Evolutionary conservation across 1,284 basidiomycete species (phyloP).

Genomic region (Ustilago xerochloae): DNA sequence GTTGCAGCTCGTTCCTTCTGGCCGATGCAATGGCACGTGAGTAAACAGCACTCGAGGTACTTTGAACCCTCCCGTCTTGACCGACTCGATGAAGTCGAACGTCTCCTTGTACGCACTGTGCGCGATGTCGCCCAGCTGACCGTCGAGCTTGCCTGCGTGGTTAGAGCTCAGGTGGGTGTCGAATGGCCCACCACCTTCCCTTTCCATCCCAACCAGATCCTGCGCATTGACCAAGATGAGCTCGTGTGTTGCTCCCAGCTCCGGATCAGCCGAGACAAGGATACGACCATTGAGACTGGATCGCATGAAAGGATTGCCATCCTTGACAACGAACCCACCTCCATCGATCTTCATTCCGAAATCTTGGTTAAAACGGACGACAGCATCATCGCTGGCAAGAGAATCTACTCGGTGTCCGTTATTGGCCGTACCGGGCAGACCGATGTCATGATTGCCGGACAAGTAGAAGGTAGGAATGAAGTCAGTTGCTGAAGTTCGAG

Average conservation of each 20-base stretch:
- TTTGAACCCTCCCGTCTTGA: slow-evolving; percentile 13
- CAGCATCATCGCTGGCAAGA: slow-evolving; percentile 29
- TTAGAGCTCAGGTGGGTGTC: slow-evolving; percentile 24
- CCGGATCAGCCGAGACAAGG: slow-evolving; percentile 27
- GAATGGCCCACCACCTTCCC: slow-evolving; percentile 31
- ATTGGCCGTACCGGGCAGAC: slow-evolving; percentile 31
- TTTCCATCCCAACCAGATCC: slow-evolving; percentile 59
- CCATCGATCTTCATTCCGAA: slow-evolving; percentile 32
- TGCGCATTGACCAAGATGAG: slow-evolving; percentile 52
- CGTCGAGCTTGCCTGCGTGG: slow-evolving; percentile 38
- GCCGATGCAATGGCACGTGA: slow-evolving; percentile 54
- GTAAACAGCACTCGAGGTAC: slow-evolving; percentile 52
- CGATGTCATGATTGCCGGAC: slow-evolving; percentile 60
- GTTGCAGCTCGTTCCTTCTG: slow-evolving; percentile 33
- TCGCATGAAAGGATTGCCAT: slow-evolving; percentile 11
- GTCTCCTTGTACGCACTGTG: slow-evolving; percentile 40
- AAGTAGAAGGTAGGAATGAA: slow-evolving; percentile 47
- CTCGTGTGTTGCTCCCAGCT: slow-evolving; percentile 51
- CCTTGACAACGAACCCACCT: slow-evolving; percentile 35
- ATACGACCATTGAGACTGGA: slow-evolving; percentile 49
- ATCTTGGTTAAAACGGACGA: slow-evolving; percentile 27
- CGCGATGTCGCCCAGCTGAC: slow-evolving; percentile 35
- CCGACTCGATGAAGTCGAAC: slow-evolving; percentile 42
- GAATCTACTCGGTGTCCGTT: slow-evolving; percentile 12
- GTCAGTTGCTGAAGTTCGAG: slow-evolving; percentile 16